phyloP scores from a whole-genome alignment of 2,329 filamentous ascomycete species.

The Penicillium sp. region DNA sequence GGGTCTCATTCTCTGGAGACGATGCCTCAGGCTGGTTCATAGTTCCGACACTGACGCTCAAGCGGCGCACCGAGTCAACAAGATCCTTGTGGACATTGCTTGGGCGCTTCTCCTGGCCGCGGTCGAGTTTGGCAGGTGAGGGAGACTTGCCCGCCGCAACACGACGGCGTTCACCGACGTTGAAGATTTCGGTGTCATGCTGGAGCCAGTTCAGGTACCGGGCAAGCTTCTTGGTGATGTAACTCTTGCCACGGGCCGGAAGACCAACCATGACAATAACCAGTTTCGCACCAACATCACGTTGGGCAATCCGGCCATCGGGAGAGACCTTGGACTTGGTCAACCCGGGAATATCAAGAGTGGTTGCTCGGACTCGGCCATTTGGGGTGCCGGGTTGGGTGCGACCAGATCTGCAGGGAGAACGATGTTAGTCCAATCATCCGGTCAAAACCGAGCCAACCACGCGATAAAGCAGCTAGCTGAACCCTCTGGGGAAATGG shows the following conservation, averaged over 20 bases:
- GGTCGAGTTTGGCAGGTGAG: conserved; percentile 22
- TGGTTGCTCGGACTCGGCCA: conserved; percentile 78
- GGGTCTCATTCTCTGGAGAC: conserved; percentile 28
- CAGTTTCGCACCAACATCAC: conserved; percentile 93
- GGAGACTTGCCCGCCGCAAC: conserved; percentile 62
- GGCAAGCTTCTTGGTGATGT: conserved; percentile 97
- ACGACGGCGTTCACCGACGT: conserved; percentile 87
- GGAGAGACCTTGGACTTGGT: conserved; percentile 94
- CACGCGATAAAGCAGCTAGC: background rate
- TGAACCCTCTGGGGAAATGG: too few relatives aligned
- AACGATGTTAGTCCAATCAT: conserved; percentile 7
- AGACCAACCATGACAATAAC: conserved; percentile 98
- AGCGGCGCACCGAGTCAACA: conserved; percentile 44
- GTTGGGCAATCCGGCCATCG: conserved; percentile 86
- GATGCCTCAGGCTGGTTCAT: conserved; percentile 24
- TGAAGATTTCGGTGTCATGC: conserved; percentile 94
- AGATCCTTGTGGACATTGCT: conserved; percentile 41
- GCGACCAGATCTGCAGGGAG: conserved; percentile 21
- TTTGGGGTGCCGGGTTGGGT: conserved; percentile 58
- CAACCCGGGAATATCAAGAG: conserved; percentile 93
- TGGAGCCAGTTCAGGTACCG: conserved; percentile 96
- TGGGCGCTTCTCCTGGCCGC: conserved; percentile 18
- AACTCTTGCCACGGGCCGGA: conserved; percentile 92
- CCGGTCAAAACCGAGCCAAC: background rate
- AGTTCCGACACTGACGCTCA: conserved; percentile 41